Conservation (phyloP, 2,329 filamentous ascomycete genomes). For the Alternaria rosae region DNA sequence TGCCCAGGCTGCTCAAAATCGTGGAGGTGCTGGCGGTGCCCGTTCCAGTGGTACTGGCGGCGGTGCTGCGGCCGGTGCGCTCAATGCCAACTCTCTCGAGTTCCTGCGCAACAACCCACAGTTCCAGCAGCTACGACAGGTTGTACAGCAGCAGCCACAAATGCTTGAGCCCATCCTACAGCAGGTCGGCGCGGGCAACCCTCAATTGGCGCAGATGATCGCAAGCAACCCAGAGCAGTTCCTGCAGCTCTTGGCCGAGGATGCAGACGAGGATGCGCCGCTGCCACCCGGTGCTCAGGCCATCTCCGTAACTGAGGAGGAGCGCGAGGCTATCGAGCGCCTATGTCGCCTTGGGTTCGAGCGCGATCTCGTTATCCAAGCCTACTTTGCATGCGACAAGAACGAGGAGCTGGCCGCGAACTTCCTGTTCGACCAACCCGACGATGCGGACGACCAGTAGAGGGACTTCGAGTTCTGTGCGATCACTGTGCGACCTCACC, state of each 20-base stretch:
- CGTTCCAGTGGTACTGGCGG: constrained; percentile 59
- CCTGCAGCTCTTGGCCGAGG: constrained; percentile 86
- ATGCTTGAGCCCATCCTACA: constrained; percentile 99
- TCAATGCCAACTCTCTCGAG: constrained; percentile 79
- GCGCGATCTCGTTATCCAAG: constrained; percentile 92
- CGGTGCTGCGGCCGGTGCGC: constrained; percentile 58
- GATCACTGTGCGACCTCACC: constrained; percentile 32
- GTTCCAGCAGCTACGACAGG: constrained; percentile 96
- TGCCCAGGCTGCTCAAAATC: constrained; percentile 72
- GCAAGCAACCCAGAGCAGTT: constrained; percentile 93
- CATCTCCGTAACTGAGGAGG: constrained; percentile 92
- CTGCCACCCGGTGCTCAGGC: constrained; percentile 87
- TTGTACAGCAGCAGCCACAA: constrained; percentile 95
- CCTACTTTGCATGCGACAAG: constrained; percentile 99
- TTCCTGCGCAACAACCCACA: constrained; percentile 95
- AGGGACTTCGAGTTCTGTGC: constrained; percentile 20
- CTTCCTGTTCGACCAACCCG: constrained; percentile 96
- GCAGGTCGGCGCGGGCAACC: constrained; percentile 93
- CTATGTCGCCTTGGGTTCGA: constrained; percentile 93
- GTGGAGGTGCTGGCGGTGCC: constrained; percentile 51
- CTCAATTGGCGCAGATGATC: constrained; percentile 91
- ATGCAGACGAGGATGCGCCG: constrained; percentile 81
- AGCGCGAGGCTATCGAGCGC: constrained; percentile 95
- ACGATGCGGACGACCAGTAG: constrained; percentile 72
- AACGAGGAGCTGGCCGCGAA: constrained; percentile 98